These are phyloP conservation scores for Eutrema japonicum DNA, from an alignment of 345 rosid genomes.

Conservation along the genomic window DNA sequence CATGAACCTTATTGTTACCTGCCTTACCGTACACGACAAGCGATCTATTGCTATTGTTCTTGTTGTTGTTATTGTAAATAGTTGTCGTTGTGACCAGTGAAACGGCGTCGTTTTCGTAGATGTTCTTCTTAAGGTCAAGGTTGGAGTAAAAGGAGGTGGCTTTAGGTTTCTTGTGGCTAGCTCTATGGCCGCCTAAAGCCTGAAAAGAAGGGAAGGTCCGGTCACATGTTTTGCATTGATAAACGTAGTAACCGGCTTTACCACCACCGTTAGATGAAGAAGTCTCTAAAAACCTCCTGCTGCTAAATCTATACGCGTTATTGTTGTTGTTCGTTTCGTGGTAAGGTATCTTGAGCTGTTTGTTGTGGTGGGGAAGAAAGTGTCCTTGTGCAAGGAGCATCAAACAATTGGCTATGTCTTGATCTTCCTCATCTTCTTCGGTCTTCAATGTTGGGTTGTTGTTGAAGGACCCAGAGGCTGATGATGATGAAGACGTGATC, in stretches of 20 bases:
- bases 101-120: conserved; percentile 48
- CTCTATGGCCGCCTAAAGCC: conserved; percentile 96
- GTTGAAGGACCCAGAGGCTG: conserved; percentile 47
- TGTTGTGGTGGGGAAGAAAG: conserved; percentile 28
- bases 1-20: conserved; percentile 66
- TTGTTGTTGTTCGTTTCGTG: conserved; percentile 15
- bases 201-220: conserved; percentile 88
- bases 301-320: conserved; percentile 53
- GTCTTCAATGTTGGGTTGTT: conserved; percentile 45
- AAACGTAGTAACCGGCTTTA: conserved; percentile 71
- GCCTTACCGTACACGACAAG: conserved; percentile 29
- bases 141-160: conserved; percentile 29
- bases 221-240: conserved; percentile 89
- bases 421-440: conserved; percentile 59
- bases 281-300: conserved; percentile 69
- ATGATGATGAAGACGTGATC: conserved; percentile 40
- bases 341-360: conserved; percentile 22
- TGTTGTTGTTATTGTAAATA: conserved; percentile 45
- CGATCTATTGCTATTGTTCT: conserved; percentile 39
- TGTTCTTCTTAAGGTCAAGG: conserved; percentile 46
- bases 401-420: conserved; percentile 88
- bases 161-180: conserved; percentile 93
- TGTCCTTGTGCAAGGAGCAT: conserved; percentile 85
- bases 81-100: conserved; percentile 59
- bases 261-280: conserved; percentile 48